Base-by-base conservation (phyloP, 257 asterid species). In the Voacanga thouarsii region DNA sequence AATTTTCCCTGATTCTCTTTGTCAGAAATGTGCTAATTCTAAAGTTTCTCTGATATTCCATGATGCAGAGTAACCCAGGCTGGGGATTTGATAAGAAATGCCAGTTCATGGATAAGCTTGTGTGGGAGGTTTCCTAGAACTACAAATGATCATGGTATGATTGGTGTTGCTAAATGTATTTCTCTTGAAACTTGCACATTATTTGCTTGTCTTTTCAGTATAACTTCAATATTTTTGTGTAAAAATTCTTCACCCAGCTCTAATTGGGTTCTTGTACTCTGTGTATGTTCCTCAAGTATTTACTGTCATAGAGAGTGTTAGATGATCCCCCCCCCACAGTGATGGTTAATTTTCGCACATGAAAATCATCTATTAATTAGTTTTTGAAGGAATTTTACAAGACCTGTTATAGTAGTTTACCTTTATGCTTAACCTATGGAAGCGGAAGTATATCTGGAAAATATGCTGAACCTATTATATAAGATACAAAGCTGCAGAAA, bases 1-100 rank as follows among this genome's bases (percentile, higher is more conserved):
- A 16, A 26, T 55, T 56, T 56, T 74, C 45, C 33, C 26, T 61
- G 21, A 26, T 18, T 76, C 14, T 15, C 37, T 69, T 57, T 71
- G 63, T 57, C 63, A 77, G 45, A 26, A 57, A 74, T 75, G 24
- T 45, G 30, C 49, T 67, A 26, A 73, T 77, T 80, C 59, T 26
- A 24, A 72, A 30, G 24, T 45, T 26, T 23, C 18, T 43, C 16
- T 71, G 50, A 60, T 50, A 41, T 72, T 75, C 64, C 39, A 41
- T 45, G 26, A 37, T 84, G 86, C 96, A 95, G 98, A 95, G 98
- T 88, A 95, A 95, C 81, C 92, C 98, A 45, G 98, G 98, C 0
- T 93, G 99, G 99, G 93, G 94, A 77, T 95, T 93, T 59, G 90
- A 89, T 87, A 93, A 91, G 90, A 95, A 95, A 87, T 91, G 94